Base-by-base conservation (phyloP, 176 grass and related monocot species). In the Juncus inflexus region DNA sequence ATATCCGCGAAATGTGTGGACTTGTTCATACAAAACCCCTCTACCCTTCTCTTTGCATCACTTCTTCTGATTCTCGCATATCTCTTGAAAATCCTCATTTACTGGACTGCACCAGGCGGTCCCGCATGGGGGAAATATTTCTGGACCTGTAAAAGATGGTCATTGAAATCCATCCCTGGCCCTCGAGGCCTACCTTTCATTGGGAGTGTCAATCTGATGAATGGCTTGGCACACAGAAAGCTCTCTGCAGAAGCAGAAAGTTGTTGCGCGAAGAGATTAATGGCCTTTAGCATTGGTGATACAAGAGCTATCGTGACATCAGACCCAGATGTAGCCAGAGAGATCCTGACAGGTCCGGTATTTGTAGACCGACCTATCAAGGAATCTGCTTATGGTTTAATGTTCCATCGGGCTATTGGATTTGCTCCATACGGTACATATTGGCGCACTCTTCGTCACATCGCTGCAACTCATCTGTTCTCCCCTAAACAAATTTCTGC, bases 371-470 rank as follows among this genome's bases (percentile, higher is more conserved):
- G 90, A 6, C 90, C 90, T 5, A 13, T 76, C 3, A 95, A 89
- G 58, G 90, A 95, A 54, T 86, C 90, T 4, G 90, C 90, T 12
- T 89, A 89, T 68, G 82, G 79, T 9, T 81, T 95, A 47, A 61
- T 95, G 61, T 95, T 95, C 76, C 61, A 89, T 65, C 90, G 85
- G 73, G 83, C 90, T 61, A 89, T 95, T 76, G 90, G 90, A 7
- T 95, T 95, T 79, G 90, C 90, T 3, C 79, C 82, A 12, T 77
- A 95, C 58, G 90, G 85, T 5, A 53, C 40, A 7, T 89, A 95
- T 81, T 95, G 90, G 90, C 85, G 90, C 40, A 40, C 69, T 42
- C 90, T 95, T 61, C 90, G 90, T 42, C 79, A 85, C 61, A 83
- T 95, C 74, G 59, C 86, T 3, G 71, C 79, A 2, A 3, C 61